Base-by-base conservation (phyloP, 805 yeast species). In the Ogataea pilisensis region DNA sequence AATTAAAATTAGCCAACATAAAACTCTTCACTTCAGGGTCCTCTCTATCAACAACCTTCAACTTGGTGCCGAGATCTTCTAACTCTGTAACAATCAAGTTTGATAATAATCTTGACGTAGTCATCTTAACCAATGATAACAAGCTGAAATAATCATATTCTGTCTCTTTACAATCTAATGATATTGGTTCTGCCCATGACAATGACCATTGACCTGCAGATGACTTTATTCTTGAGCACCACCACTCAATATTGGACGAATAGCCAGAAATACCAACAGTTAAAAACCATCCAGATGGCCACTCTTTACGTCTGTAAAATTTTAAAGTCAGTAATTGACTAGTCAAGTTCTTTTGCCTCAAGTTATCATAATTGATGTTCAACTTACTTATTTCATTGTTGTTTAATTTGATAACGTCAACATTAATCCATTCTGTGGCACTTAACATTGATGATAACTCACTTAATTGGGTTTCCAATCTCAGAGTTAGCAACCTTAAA, bases 351-450 rank as follows among this genome's bases (percentile, higher is more conserved):
- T 44, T 53, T 13, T 56, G 48, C 36, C 54, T 55, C 26, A 60
- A 49, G 16, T 52, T 53, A 5, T 49, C 51, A 25, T 62, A 49
- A 44, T 61, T 58, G 24, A 67, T 62, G 42, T 64, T 60, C 27
- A 77, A 51, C 40, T 70, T 70, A 8, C 41, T 5, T 17, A 70
- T 55, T 54, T 81, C 89, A 18, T 65, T 67, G 3, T 69, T 67
- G 2, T 69, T 63, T 22, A 85, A 52, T 25, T 63, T 68, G 35
- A 84, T 69, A 31, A 76, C 70, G 31, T 74, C 76, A 48, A 76
- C 76, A n/a, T 69, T 65, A 5, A 76, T 70, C 93, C 93, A 85
- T 22, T 82, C 85, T 0, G 81, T 74, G 0, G 86, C 82, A 28
- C 69, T 66, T 40, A 86, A 71, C 45, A 80, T 69, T 8, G 76